Evolutionary conservation across 2,329 filamentous ascomycete genomes (phyloP).

Genomic region (Verticillium klebahnii): DNA sequence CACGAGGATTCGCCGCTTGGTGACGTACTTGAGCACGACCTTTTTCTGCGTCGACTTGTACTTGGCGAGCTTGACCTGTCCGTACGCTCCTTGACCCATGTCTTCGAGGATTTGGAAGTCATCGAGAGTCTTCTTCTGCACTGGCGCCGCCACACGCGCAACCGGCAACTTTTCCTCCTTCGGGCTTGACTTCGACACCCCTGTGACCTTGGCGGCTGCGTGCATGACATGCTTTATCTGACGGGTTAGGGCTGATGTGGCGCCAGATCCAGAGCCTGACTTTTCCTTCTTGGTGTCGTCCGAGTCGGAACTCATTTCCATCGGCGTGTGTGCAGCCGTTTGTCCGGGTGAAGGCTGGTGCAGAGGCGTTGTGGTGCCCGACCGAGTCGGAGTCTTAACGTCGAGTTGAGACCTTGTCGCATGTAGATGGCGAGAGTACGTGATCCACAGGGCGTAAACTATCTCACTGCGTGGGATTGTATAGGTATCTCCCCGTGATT

Average conservation of each 20-base stretch:
- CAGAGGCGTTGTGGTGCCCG: conserved; percentile 65
- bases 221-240: conserved; percentile 53
- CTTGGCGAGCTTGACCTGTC: conserved; percentile 90
- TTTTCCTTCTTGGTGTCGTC: conserved; percentile 39
- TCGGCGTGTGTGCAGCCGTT: conserved; percentile 52
- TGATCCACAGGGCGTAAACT: conserved; percentile 95
- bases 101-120: conserved; percentile 94
- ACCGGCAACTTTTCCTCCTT: conserved; percentile 27
- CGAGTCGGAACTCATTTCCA: conserved; percentile 51
- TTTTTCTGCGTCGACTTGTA: conserved; percentile 78
- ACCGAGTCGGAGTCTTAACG: conserved; percentile 58
- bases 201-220: conserved; percentile 49
- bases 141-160: conserved; percentile 29
- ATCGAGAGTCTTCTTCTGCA: conserved; percentile 74
- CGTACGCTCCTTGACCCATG: conserved; percentile 97
- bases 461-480: conserved; percentile 61
- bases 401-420: conserved; percentile 58
- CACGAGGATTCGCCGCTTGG: conserved; percentile 91
- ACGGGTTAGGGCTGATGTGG: conserved; percentile 45
- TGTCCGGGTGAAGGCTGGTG: conserved; percentile 78
- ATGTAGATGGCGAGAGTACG: conserved; percentile 90
- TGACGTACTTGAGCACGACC: conserved; percentile 95
- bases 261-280: conserved; percentile 24
- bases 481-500: conserved; percentile 37
- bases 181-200: conserved; percentile 25